Conservation (phyloP, 2,329 filamentous ascomycete species). For the Fusarium guadeloupense region DNA sequence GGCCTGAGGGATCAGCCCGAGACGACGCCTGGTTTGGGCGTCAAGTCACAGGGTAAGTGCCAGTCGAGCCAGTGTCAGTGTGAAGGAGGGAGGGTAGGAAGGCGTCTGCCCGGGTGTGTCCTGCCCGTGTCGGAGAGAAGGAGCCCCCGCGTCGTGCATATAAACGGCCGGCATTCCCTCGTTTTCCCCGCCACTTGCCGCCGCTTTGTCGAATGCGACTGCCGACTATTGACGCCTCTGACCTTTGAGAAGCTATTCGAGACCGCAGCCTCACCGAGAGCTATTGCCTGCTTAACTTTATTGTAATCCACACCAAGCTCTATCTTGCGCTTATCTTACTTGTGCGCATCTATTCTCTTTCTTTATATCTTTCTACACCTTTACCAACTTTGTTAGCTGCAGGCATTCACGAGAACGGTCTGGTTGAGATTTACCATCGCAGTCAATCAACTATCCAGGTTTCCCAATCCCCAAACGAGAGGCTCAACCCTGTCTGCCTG, state of each 20-base stretch:
- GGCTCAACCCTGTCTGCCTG: conserved; percentile 19
- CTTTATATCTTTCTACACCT: too few relatives aligned
- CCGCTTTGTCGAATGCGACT: conserved; percentile 35
- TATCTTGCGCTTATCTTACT: conserved; percentile 2
- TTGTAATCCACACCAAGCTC: background rate
- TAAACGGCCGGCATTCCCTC: conserved; percentile 59
- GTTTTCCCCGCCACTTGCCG: conserved; percentile 37
- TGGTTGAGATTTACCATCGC: background rate
- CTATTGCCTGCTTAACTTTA: background rate
- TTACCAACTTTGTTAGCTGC: too few relatives aligned
- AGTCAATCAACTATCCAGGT: background rate
- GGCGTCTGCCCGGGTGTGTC: too few relatives aligned
- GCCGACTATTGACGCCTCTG: conserved; percentile 33
- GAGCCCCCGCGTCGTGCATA: conserved; percentile 53
- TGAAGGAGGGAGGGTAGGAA: background rate
- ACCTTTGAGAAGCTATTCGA: conserved; percentile 4
- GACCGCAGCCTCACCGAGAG: conserved; percentile 15
- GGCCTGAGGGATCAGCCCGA: conserved; percentile 28
- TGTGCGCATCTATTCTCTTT: background rate
- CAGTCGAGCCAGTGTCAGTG: background rate
- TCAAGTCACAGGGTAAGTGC: conserved; percentile 15
- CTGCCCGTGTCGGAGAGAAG: conserved; percentile 24
- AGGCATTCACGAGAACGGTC: background rate
- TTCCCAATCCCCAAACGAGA: background rate
- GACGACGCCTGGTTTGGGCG: conserved; percentile 20